These are phyloP conservation scores for Volvariella surrecta DNA, from an alignment of 1,284 basidiomycete species.

Conservation along the genomic window DNA sequence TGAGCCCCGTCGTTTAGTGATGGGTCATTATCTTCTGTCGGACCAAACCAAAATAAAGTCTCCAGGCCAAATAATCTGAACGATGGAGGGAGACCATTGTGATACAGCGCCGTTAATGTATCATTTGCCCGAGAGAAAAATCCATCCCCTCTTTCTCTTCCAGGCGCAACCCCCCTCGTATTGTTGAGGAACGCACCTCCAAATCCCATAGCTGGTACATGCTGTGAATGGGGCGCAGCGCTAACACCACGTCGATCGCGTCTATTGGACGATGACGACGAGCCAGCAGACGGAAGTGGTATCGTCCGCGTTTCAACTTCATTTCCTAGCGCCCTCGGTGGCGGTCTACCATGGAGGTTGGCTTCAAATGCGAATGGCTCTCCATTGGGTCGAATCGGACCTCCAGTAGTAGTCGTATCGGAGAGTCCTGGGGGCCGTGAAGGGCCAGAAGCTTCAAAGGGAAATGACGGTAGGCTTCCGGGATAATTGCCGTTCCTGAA, in stretches of 20 bases:
- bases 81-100: conserved; percentile 3
- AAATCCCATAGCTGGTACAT: conserved; percentile 50
- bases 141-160: conserved; percentile 18
- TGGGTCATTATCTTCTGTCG: conserved; percentile 2
- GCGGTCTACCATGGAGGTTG: conserved; percentile 6
- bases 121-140: conserved; percentile 2
- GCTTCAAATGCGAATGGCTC: conserved; percentile 24
- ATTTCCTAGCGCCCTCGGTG: background rate
- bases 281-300: conserved; percentile 8
- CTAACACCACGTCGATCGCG: conserved; percentile 9
- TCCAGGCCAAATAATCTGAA: background rate
- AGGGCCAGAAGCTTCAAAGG: background rate
- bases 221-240: conserved; percentile 42
- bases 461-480: background rate
- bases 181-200: conserved; percentile 57
- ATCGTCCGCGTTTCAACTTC: conserved; percentile 2
- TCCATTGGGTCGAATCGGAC: conserved; percentile 23
- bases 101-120: background rate
- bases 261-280: conserved; percentile 3
- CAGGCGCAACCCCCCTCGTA: conserved; percentile 17
- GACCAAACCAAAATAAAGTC: too few species aligned
- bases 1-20: background rate
- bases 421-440: background rate
- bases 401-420: conserved; percentile 15
- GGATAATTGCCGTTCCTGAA: background rate